phyloP scores from a whole-genome alignment of 2,329 filamentous ascomycete species.

The Trichoderma sp. region DNA sequence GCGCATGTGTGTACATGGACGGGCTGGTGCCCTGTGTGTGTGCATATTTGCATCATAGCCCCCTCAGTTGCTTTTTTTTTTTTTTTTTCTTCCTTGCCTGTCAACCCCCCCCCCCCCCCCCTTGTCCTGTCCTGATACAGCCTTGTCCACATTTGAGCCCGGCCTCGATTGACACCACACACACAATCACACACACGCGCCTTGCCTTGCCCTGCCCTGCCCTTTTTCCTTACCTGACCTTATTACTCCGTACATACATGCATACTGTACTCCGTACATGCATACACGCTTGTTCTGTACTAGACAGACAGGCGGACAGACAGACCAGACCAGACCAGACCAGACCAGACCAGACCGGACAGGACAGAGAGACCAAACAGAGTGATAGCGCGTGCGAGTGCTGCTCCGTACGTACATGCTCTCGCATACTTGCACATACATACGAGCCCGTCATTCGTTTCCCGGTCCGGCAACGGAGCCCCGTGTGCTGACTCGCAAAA shows the following conservation, averaged over 20 bases:
- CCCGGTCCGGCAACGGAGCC: conserved; percentile 9
- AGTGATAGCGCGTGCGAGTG: background rate
- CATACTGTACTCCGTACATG: background rate
- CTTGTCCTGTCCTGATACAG: conserved; percentile 16
- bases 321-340: background rate
- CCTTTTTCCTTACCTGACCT: background rate
- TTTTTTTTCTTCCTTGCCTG: background rate
- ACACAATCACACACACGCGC: background rate
- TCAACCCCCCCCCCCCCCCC: background rate
- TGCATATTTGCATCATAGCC: conserved; percentile 2
- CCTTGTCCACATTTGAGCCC: conserved; percentile 17
- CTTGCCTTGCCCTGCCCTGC: background rate
- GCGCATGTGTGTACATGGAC: background rate
- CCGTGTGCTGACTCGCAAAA: conserved; percentile 18
- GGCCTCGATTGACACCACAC: conserved; percentile 10
- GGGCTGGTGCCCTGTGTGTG: conserved; percentile 12
- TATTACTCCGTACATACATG: background rate
- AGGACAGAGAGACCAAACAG: background rate
- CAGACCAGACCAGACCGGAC: background rate
- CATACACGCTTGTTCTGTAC: background rate
- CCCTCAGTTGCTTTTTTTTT: background rate
- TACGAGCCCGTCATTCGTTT: background rate
- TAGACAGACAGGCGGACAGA: background rate
- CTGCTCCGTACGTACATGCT: background rate
- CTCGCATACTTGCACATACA: conserved; percentile 9